A percentile compares a stretch with the other conserved stretches of the same genome.
These are phyloP conservation scores for Colletotrichum sp. DNA, from an alignment of 2,329 filamentous ascomycete species.

Conservation along the genomic window DNA sequence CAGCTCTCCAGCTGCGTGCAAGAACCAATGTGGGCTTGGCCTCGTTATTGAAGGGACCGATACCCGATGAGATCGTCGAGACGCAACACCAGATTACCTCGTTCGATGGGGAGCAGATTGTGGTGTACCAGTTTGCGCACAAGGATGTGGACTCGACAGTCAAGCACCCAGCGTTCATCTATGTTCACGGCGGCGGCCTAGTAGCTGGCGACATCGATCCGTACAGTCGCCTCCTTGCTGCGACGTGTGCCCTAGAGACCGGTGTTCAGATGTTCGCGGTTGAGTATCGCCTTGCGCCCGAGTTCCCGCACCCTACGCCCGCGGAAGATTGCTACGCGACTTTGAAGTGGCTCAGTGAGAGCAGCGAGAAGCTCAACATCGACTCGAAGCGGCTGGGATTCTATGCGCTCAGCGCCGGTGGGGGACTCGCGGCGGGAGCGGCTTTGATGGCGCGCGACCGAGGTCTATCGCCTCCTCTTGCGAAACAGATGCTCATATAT, in stretches of 20 bases:
- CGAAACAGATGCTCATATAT: constrained; percentile 35
- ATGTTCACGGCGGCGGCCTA: constrained; percentile 49
- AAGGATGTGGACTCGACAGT: background rate
- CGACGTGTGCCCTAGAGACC: constrained; percentile 20
- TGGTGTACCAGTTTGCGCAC: background rate
- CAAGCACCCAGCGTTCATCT: constrained; percentile 35
- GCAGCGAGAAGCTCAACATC: constrained; percentile 24
- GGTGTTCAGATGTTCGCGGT: constrained; percentile 40
- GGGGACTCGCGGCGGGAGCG: constrained; percentile 20
- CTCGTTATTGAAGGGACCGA: background rate
- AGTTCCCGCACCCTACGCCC: constrained; percentile 38
- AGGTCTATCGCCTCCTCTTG: constrained; percentile 27
- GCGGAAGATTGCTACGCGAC: constrained; percentile 41
- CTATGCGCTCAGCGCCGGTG: constrained; percentile 28
- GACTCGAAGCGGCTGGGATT: constrained; percentile 25
- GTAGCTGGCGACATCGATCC: constrained; percentile 34
- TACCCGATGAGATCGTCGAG: background rate
- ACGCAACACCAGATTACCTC: background rate
- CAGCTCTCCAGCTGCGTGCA: background rate
- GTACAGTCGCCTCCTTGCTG: constrained; percentile 14
- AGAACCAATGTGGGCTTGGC: background rate
- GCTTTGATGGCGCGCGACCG: constrained; percentile 45
- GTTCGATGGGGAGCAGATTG: constrained; percentile 1
- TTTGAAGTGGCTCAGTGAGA: constrained; percentile 27
- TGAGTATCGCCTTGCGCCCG: constrained; percentile 49